Base-by-base conservation (phyloP, 225 moss, liverwort and hornwort genomes). In the Pseudoscleropodium purum region DNA sequence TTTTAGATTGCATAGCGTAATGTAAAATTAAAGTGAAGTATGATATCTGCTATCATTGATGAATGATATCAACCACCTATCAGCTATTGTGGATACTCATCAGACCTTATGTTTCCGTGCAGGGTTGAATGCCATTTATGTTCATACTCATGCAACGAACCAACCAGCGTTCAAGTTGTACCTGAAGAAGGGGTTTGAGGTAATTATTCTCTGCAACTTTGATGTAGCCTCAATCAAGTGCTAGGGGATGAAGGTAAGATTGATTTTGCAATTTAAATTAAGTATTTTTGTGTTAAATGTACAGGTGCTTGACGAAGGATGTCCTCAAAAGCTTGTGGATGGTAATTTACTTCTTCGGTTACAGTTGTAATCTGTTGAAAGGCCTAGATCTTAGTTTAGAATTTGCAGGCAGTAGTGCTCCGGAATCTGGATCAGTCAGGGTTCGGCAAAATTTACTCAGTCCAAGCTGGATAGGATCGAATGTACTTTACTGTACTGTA, bases 181-280 rank as follows among this genome's bases (percentile, higher is more conserved):
- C 86, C 72, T 83, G 57, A 98, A 98, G 88, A 94, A 94, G 86
- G 95, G 96, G 27, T 98, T 97, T 24, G 90, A 98, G 98, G 97
- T 98, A 93, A 67, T 86, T 63, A 37, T 69, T 70, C 88, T 84
- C 25, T 75, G 79, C 72, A 89, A 86, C 74, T 79, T 82, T 81
- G 61, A 74, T 76, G 68, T 37, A 69, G 84, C 43, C 84, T 45
- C 83, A 75, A 51, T 73, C 47, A 87, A 72, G 12, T 84, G 34
- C 23, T 81, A 60, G 84, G 81, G 76, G 67, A 90, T 87, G 88
- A 66, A 83, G 56, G 29, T 82, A 87, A 41, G 67, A 39, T 77
- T 79, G 51, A 65, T 45, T 66, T 77, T 85, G 77, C 39, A 60
- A 75, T 66, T 88, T 31, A 4, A 75, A 74, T 30, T 88, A 26